These are phyloP conservation scores for Talinum fruticosum DNA, from an alignment of 148 eudicot species.

Conservation along the genomic window DNA sequence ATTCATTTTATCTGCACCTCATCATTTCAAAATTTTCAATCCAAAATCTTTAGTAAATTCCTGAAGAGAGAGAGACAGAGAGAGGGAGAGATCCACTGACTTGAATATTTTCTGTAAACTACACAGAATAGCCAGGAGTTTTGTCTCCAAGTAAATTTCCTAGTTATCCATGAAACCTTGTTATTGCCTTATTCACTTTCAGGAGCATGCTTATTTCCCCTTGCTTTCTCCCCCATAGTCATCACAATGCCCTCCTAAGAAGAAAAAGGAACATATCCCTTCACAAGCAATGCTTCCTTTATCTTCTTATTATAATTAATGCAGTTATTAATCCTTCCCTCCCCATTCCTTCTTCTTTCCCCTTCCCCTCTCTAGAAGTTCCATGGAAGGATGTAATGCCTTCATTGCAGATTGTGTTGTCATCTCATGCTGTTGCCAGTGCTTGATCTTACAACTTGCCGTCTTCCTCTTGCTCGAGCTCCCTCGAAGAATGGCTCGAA, in stretches of 20 bases:
- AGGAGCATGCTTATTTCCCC: background rate
- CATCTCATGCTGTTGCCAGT: constrained; percentile 85
- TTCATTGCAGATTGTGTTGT: constrained; percentile 68
- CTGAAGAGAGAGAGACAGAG: background rate
- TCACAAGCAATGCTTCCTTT: constrained; percentile 43
- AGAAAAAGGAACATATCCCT: constrained; percentile 42
- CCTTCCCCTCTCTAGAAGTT: background rate
- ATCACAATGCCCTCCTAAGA: constrained; percentile 38
- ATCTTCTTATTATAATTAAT: background rate
- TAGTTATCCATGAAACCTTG: background rate
- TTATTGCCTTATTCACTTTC: constrained; percentile 10
- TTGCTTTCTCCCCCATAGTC: constrained; percentile 80
- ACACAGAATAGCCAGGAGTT: background rate
- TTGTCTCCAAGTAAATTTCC: constrained; percentile 7
- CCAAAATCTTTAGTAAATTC: background rate
- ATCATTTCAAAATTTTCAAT: background rate
- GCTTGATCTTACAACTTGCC: constrained; percentile 54
- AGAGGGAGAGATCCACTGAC: background rate
- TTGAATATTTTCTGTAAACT: background rate
- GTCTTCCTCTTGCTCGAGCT: constrained; percentile 54
- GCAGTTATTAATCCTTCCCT: background rate
- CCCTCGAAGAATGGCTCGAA: constrained; percentile 46
- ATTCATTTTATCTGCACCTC: background rate
- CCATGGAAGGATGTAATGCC: constrained; percentile 59
- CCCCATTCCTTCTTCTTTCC: background rate